These are phyloP conservation scores for Aureobasidium melanogenum DNA, from an alignment of 2,329 filamentous ascomycete species.

Conservation along the genomic window DNA sequence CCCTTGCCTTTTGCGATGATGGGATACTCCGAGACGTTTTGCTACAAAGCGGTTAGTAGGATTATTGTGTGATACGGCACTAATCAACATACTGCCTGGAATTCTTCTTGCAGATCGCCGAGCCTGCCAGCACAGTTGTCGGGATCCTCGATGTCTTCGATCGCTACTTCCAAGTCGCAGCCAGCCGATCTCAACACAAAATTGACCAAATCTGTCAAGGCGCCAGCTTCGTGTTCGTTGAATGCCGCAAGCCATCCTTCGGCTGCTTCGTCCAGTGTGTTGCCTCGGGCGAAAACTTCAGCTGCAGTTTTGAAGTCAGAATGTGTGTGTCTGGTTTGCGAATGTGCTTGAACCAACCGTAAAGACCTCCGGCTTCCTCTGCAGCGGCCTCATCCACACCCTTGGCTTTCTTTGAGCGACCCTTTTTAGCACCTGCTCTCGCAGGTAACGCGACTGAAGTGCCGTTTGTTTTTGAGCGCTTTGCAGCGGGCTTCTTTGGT, in stretches of 20 bases:
- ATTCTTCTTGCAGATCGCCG: conserved; percentile 77
- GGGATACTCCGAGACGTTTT: conserved; percentile 83
- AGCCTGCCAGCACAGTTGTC: conserved; percentile 76
- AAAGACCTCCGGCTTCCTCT: conserved; percentile 47
- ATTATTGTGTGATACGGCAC: conserved; percentile 10
- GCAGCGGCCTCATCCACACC: conserved; percentile 44
- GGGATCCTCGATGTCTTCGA: conserved; percentile 78
- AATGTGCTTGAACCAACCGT: conserved; percentile 33
- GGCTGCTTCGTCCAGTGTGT: conserved; percentile 47
- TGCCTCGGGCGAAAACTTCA: conserved; percentile 50
- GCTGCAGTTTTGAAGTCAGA: conserved; percentile 28
- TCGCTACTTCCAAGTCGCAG: conserved; percentile 67
- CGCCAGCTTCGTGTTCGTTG: conserved; percentile 44
- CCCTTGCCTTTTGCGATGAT: conserved; percentile 74
- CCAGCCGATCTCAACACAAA: conserved; percentile 62
- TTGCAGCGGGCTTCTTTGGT: conserved; percentile 32
- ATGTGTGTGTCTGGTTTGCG: conserved; percentile 4
- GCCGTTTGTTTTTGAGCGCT: conserved; percentile 49
- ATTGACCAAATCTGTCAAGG: conserved; percentile 52
- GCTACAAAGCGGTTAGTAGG: conserved; percentile 29
- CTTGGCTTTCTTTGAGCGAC: conserved; percentile 41
- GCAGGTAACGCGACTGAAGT: conserved; percentile 46
- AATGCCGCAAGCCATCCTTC: conserved; percentile 51
- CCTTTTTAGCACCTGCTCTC: conserved; percentile 38
- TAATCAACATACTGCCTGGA: conserved; percentile 56